A percentile compares a stretch with the other conserved stretches of the same genome.
Conservation (phyloP, 169 alveolate genomes). For the Plasmodium reichenowi region DNA sequence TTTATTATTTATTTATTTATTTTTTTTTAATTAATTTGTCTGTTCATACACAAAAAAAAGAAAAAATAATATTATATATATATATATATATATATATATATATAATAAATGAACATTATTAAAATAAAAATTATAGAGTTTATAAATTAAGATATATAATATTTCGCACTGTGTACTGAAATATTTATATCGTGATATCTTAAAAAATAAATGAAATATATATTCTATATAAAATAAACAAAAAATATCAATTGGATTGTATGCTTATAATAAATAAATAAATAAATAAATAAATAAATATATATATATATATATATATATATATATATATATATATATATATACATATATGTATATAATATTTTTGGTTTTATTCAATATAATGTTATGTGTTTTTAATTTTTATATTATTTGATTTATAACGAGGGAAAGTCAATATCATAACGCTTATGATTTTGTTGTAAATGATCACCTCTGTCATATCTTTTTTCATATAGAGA, state of each 20-base stretch:
- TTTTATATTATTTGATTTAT: not conserved
- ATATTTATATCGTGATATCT: not conserved
- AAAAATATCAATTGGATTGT: not conserved
- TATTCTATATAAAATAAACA: not conserved
- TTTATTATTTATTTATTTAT: not conserved
- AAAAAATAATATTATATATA: not conserved
- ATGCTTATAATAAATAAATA: not conserved
- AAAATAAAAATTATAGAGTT: too few relatives aligned
- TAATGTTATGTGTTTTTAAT: not conserved
- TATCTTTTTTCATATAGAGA: slow-evolving; percentile 50
- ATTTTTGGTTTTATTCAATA: not conserved
- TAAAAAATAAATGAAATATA: too few relatives aligned
- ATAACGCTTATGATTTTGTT: slow-evolving; percentile 27
- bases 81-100: not conserved
- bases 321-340: not conserved
- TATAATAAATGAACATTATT: not conserved
- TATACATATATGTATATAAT: not conserved
- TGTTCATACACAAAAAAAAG: slow-evolving; percentile 12
- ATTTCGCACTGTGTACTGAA: not conserved
- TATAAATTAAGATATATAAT: not conserved
- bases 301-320: not conserved
- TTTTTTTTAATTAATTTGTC: slow-evolving; percentile 10
- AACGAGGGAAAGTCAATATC: slow-evolving; percentile 51
- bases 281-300: not conserved
- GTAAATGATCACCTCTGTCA: slow-evolving; percentile 8